These are phyloP conservation scores for Boechera stricta DNA, from an alignment of 345 rosid genomes.

Conservation along the genomic window DNA sequence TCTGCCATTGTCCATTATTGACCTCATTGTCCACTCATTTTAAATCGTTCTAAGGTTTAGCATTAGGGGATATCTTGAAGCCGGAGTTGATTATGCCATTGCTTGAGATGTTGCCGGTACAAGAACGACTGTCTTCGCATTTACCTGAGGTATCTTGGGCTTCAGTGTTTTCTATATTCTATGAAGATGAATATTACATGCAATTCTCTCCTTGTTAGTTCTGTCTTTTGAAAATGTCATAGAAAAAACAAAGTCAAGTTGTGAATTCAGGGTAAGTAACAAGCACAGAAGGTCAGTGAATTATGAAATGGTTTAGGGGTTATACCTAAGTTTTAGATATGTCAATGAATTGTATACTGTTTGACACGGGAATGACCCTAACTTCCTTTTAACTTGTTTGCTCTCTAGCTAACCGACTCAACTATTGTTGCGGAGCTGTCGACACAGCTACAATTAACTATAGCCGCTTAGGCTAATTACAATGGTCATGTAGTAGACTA, in stretches of 20 bases:
- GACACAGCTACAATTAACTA: not conserved
- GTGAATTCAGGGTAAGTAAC: constrained; percentile 7
- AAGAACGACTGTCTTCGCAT: constrained; percentile 68
- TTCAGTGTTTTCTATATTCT: constrained; percentile 18
- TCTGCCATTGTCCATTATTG: not conserved
- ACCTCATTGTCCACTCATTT: constrained; percentile 16
- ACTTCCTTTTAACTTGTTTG: constrained; percentile 1
- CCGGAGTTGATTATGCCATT: constrained; percentile 94
- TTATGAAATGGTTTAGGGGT: constrained; percentile 5
- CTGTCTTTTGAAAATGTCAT: constrained; percentile 25
- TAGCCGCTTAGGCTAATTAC: not conserved
- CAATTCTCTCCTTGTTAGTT: constrained; percentile 6
- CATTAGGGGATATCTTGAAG: constrained; percentile 82
- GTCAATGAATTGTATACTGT: not conserved
- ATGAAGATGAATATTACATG: not conserved
- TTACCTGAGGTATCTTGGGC: constrained; percentile 75
- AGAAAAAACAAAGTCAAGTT: constrained; percentile 4
- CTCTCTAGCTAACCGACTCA: not conserved
- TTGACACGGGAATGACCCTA: not conserved
- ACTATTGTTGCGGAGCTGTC: constrained; percentile 12
- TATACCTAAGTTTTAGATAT: not conserved
- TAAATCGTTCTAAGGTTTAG: constrained; percentile 61
- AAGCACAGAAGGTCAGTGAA: not conserved
- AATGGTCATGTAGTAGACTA: constrained; percentile 18
- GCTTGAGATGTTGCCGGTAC: constrained; percentile 68